Percentiles rank a stretch among this genome's conserved stretches.
phyloP scores from a whole-genome alignment of 2,329 filamentous ascomycete genomes.

The Monilinia polystroma region DNA sequence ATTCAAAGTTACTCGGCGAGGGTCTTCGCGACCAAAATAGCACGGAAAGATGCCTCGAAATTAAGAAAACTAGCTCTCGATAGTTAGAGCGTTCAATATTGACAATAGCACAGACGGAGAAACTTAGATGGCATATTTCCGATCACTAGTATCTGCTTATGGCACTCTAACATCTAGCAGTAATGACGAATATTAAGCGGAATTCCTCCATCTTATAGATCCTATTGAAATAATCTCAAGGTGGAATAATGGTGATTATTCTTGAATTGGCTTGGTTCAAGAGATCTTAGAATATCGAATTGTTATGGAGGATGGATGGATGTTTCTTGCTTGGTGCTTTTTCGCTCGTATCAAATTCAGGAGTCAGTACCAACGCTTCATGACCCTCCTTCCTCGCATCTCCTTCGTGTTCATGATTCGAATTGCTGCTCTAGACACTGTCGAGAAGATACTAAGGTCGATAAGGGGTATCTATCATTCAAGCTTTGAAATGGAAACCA shows the following conservation, averaged over 20 bases:
- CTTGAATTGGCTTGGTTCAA: not conserved
- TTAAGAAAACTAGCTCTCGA: too few species aligned
- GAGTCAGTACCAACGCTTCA: too few species aligned
- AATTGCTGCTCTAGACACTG: not conserved
- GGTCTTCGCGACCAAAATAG: not conserved
- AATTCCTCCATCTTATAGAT: not conserved
- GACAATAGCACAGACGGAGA: too few species aligned
- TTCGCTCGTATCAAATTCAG: too few species aligned
- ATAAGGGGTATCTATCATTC: not conserved
- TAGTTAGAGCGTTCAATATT: too few species aligned
- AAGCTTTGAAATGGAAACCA: not conserved
- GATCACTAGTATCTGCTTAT: not conserved
- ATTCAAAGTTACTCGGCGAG: not conserved
- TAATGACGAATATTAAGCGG: not conserved
- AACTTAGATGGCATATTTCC: too few species aligned
- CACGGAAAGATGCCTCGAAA: too few species aligned
- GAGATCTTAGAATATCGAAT: not conserved
- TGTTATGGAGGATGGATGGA: too few species aligned
- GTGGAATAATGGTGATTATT: not conserved
- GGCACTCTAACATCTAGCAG: not conserved
- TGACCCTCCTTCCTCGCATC: too few species aligned
- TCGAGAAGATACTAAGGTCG: not conserved
- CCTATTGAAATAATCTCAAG: not conserved
- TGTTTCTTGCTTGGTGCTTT: too few species aligned
- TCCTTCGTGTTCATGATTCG: not conserved